phyloP scores from a whole-genome alignment of 768 basidiomycete species.

The Psilocybe cubensis region DNA sequence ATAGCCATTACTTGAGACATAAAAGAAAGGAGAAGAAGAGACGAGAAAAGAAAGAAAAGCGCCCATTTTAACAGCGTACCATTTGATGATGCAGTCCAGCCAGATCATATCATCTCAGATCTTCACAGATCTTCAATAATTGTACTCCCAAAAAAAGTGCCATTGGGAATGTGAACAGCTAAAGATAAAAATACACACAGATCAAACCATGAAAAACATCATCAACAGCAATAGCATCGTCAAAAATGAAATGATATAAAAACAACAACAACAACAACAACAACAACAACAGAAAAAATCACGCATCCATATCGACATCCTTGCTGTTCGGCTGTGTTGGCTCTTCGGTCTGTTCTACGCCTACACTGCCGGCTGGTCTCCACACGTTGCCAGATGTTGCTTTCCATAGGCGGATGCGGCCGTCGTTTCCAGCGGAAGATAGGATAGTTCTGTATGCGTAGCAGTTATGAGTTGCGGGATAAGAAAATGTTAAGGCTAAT shows the following conservation, averaged over 20 bases:
- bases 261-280: neutral
- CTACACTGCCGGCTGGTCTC: slow-evolving; percentile 81
- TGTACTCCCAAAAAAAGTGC: no score
- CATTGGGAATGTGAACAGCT: no score
- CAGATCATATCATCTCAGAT: no score
- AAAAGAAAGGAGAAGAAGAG: no score
- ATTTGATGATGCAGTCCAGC: no score
- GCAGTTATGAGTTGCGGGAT: neutral
- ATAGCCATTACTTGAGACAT: no score
- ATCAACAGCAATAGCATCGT: no score
- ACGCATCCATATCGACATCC: slow-evolving; percentile 48
- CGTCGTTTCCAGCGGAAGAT: slow-evolving; percentile 83
- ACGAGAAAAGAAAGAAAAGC: no score
- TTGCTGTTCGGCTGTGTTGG: slow-evolving; percentile 32
- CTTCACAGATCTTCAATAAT: no score
- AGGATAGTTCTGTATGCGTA: slow-evolving; percentile 67
- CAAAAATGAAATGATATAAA: neutral
- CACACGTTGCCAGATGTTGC: slow-evolving; percentile 83
- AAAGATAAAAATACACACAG: no score
- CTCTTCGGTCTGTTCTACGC: slow-evolving; percentile 71
- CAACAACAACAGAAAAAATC: slow-evolving; percentile 7
- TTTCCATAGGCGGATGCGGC: slow-evolving; percentile 85
- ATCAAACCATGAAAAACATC: no score
- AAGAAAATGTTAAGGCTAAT: slow-evolving; percentile 11
- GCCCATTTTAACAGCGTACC: no score